phyloP scores from a whole-genome alignment of 176 grass and related monocot species.

The Chloris gayana region DNA sequence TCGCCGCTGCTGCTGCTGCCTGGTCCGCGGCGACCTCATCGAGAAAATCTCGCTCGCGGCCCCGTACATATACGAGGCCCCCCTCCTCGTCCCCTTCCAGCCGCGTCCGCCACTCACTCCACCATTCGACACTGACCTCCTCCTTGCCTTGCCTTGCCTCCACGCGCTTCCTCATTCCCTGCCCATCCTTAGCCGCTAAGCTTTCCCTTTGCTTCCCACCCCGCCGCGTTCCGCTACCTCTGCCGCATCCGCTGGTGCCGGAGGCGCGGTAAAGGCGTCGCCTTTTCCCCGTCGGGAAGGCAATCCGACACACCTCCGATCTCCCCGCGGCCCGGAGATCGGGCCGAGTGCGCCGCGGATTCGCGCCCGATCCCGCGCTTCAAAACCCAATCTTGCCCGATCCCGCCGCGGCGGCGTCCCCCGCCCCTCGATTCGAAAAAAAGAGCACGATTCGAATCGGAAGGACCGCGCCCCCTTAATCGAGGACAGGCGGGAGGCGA shows the following conservation, averaged over 20 bases:
- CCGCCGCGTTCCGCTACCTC: background rate
- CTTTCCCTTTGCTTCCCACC: background rate
- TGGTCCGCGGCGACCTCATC: background rate
- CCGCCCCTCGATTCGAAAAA: background rate
- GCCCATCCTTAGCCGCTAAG: conserved; percentile 18
- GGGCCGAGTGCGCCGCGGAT: background rate
- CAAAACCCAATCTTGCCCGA: background rate
- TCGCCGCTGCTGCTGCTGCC: background rate
- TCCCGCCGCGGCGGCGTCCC: too few relatives aligned
- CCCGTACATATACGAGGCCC: background rate
- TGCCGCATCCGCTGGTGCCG: background rate
- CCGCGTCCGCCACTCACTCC: background rate
- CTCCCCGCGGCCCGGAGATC: background rate
- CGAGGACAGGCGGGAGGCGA: too few relatives aligned
- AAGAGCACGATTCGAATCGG: too few relatives aligned
- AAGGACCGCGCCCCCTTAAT: too few relatives aligned
- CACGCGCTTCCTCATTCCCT: background rate
- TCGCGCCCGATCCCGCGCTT: background rate
- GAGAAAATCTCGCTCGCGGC: background rate
- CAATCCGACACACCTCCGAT: background rate
- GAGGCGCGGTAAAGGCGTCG: background rate
- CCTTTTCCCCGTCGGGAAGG: background rate
- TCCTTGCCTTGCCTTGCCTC: background rate
- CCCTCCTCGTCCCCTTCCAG: background rate
- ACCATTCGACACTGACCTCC: conserved; percentile 17